Conservation (phyloP, 176 grass and related monocot species). For the Phyllostachys edulis region DNA sequence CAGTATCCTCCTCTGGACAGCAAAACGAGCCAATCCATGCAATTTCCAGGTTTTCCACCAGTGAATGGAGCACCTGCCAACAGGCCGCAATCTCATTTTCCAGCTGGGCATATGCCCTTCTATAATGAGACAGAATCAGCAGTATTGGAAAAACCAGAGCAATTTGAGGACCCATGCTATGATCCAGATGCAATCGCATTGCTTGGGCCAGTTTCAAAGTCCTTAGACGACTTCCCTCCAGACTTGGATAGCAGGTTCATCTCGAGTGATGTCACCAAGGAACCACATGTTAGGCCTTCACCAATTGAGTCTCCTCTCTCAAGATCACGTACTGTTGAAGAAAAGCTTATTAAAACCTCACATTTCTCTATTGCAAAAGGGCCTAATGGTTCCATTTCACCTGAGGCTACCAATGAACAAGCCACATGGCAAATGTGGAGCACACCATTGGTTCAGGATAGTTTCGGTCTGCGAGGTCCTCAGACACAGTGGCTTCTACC, state of each 20-base stretch:
- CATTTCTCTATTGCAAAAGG: constrained; percentile 30
- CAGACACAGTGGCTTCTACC: constrained; percentile 54
- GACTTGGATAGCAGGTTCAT: constrained; percentile 53
- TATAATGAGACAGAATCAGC: constrained; percentile 43
- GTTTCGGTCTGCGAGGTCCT: constrained; percentile 62
- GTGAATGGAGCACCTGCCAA: constrained; percentile 30
- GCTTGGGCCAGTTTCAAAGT: constrained; percentile 81
- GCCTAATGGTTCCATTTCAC: constrained; percentile 35
- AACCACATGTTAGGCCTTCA: constrained; percentile 66
- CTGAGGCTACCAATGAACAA: constrained; percentile 52
- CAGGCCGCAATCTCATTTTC: constrained; percentile 39
- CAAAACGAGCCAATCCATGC: constrained; percentile 37
- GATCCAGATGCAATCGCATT: constrained; percentile 75
- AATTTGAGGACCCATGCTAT: constrained; percentile 87
- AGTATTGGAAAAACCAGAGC: constrained; percentile 57
- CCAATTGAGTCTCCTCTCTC: constrained; percentile 83
- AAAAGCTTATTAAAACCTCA: constrained; percentile 39
- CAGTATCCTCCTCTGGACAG: constrained; percentile 52
- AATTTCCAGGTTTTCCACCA: constrained; percentile 48
- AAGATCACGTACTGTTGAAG: constrained; percentile 51
- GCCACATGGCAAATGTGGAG: constrained; percentile 92
- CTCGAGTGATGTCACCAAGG: constrained; percentile 39
- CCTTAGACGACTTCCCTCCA: constrained; percentile 60
- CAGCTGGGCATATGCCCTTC: constrained; percentile 46
- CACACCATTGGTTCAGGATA: constrained; percentile 76